Percentiles rank a stretch among this genome's conserved stretches.
These are phyloP conservation scores for Alternaria ethzedia DNA, from an alignment of 2,329 filamentous ascomycete genomes.

Conservation along the genomic window DNA sequence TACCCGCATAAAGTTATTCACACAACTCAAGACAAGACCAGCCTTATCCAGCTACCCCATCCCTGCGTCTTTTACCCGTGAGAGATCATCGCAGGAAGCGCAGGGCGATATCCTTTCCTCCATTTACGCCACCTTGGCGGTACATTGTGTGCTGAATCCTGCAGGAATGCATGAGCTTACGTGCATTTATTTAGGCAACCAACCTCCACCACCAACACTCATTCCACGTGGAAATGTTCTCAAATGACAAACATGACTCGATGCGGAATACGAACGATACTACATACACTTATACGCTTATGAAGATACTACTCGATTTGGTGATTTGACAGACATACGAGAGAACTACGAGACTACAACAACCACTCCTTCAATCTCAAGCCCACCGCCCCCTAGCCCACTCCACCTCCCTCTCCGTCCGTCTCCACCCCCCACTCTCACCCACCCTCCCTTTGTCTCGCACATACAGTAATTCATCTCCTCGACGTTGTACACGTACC, in stretches of 20 bases:
- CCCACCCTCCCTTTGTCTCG: not conserved
- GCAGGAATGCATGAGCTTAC: not conserved
- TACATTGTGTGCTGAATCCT: not conserved
- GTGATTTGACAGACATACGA: too few species aligned
- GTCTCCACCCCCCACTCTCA: not conserved
- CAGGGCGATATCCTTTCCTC: not conserved
- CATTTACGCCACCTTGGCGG: not conserved
- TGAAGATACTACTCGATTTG: too few species aligned
- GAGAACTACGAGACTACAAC: too few species aligned
- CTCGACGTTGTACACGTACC: not conserved
- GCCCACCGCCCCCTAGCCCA: not conserved
- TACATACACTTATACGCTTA: too few species aligned
- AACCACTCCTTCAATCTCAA: not conserved
- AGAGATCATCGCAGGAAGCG: not conserved
- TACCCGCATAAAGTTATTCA: too few species aligned
- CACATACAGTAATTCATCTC: not conserved
- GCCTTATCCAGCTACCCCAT: not conserved
- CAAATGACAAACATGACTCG: too few species aligned
- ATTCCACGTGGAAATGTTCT: too few species aligned
- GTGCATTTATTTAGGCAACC: not conserved
- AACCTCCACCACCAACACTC: not conserved
- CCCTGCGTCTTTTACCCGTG: not conserved
- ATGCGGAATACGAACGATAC: too few species aligned
- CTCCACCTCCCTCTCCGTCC: not conserved
- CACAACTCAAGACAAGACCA: not conserved